A percentile compares a stretch with the other conserved stretches of the same genome.
These are phyloP conservation scores for Melampsora occidentalis DNA, from an alignment of 1,284 basidiomycete species.

Conservation along the genomic window DNA sequence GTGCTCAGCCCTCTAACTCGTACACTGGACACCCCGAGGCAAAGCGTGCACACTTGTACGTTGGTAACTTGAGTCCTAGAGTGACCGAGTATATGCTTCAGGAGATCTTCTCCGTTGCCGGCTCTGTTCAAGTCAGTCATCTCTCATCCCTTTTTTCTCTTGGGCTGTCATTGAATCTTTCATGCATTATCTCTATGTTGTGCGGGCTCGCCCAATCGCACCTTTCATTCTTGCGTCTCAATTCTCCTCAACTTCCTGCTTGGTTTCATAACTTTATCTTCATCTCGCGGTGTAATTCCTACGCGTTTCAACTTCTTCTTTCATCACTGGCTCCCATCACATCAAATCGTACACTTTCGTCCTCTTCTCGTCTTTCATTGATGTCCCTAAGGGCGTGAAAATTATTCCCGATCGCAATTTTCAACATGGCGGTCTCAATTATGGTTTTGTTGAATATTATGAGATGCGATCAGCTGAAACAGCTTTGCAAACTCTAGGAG, in stretches of 20 bases:
- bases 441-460: slow-evolving; percentile 92
- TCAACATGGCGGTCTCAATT: slow-evolving; percentile 94
- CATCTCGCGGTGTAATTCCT: slow-evolving; percentile 46
- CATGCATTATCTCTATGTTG: slow-evolving; percentile 17
- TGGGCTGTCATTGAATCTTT: slow-evolving; percentile 40
- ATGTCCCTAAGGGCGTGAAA: slow-evolving; percentile 93
- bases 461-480: slow-evolving; percentile 97
- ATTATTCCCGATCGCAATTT: slow-evolving; percentile 98
- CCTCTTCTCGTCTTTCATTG: slow-evolving; percentile 51
- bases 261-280: slow-evolving; percentile 45
- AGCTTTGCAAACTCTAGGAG: slow-evolving; percentile 91
- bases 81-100: slow-evolving; percentile 62
- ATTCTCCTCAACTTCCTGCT: background rate
- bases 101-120: slow-evolving; percentile 65
- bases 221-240: background rate
- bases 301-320: background rate
- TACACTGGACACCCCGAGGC: slow-evolving; percentile 37
- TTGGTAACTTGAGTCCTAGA: slow-evolving; percentile 90
- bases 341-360: slow-evolving; percentile 9
- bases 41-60: slow-evolving; percentile 81
- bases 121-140: slow-evolving; percentile 45
- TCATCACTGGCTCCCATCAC: background rate
- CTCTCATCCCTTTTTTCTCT: slow-evolving; percentile 11
- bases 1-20: slow-evolving; percentile 40
- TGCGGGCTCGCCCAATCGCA: background rate